Base-by-base conservation (phyloP, 345 rosid species). In the Citrus sinensis region DNA sequence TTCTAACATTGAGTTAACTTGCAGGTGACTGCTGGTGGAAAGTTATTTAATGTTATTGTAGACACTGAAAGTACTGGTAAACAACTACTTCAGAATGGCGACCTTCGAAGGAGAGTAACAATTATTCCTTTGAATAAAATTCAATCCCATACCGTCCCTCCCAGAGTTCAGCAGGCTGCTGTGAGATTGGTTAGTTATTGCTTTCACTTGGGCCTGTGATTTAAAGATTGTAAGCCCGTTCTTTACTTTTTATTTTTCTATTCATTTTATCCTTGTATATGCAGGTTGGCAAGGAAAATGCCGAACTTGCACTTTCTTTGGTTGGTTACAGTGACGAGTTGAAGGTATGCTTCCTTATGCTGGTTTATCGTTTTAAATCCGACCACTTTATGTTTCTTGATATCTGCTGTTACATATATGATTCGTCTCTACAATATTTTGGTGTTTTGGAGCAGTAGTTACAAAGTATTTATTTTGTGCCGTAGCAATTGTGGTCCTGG, bases 11-110 rank as follows among this genome's bases (percentile, higher is more conserved):
- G 67, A 66, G 49, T 80, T 65, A 25, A 46, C 74, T 82, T 83
- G 78, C 82, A 94, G 99, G 99, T 94, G 39, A 90, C 97, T 77
- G 98, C 97, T 61, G 98, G 98, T 78, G 97, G 97, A 46, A 96
- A 90, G 88, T 80, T 96, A 80, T 94, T 77, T 82, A 89, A 94
- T 89, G 97, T 94, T 77, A 94, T 94, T 76, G 97, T 96, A 68
- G 99, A 96, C 88, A 84, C 93, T 49, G 97, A 96, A 87, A 89
- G 85, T 83, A 94, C 97, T 11, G 99, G 97, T 71, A 96, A 96
- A 71, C 95, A 89, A 81, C 91, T 96, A 73, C 97, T 94, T 89
- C 91, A 96, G 86, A 90, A 94, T 78, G 98, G 99, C 75, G 92
- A 90, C 72, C 98, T 96, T 67, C 90, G 90, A 74, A 92, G 95